Percentiles rank a stretch among this genome's conserved stretches.
These are phyloP conservation scores for Xylaria sp. DNA, from an alignment of 2,329 filamentous ascomycete species.

Conservation along the genomic window DNA sequence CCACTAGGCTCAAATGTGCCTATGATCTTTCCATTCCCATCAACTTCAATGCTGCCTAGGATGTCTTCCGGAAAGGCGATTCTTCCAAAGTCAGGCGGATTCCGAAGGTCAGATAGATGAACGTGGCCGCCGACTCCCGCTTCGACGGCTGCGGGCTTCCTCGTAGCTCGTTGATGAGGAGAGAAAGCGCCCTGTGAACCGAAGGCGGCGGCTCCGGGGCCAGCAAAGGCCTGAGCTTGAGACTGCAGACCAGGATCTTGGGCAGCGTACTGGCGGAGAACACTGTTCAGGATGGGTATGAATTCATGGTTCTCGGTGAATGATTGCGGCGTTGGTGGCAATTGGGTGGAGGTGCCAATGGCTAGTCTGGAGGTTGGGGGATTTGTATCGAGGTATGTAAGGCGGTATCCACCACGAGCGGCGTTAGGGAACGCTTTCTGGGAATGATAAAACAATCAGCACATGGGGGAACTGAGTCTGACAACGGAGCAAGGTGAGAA, in stretches of 20 bases:
- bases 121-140: conserved; percentile 71
- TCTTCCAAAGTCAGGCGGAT: conserved; percentile 73
- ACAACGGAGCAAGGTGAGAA: neutral
- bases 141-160: conserved; percentile 52
- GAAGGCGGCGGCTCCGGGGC: conserved; percentile 64
- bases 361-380: conserved; percentile 66
- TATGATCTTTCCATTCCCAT: conserved; percentile 66
- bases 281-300: conserved; percentile 67
- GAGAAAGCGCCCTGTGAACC: conserved; percentile 65
- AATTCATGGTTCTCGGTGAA: conserved; percentile 71
- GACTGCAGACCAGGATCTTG: conserved; percentile 65
- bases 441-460: conserved; percentile 8
- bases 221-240: conserved; percentile 70
- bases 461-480: conserved; percentile 26
- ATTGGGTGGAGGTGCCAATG: conserved; percentile 67
- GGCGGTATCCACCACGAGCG: conserved; percentile 60
- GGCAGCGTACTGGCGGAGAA: conserved; percentile 65
- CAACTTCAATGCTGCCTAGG: conserved; percentile 73
- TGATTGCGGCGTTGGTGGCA: conserved; percentile 71
- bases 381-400: conserved; percentile 68
- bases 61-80: conserved; percentile 79
- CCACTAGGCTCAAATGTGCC: conserved; percentile 69
- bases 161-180: conserved; percentile 54
- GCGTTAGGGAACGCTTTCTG: conserved; percentile 69
- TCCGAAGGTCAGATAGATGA: conserved; percentile 72